These are phyloP conservation scores for Diaporthe capsici DNA, from an alignment of 2,329 filamentous ascomycete species.

Conservation along the genomic window DNA sequence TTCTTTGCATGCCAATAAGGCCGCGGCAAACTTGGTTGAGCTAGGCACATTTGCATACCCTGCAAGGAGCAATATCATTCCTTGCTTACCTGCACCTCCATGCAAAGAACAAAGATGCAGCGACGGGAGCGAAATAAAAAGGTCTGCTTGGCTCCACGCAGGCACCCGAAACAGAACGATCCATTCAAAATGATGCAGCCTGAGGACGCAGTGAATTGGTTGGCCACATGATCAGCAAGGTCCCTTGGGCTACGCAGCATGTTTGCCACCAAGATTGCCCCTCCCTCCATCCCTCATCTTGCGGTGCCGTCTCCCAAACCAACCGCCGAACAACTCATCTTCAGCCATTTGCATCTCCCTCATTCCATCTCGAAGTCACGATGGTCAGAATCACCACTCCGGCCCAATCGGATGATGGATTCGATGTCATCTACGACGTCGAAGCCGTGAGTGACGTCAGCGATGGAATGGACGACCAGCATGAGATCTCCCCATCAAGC, in stretches of 20 bases:
- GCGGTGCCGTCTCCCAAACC: not conserved
- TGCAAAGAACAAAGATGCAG: not conserved
- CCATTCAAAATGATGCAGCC: not conserved
- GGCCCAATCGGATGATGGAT: conserved; percentile 31
- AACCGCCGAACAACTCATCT: not conserved
- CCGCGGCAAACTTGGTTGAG: not conserved
- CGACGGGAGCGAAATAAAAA: not conserved
- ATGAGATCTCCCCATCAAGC: not conserved
- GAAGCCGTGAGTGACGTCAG: conserved; percentile 37
- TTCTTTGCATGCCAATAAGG: not conserved
- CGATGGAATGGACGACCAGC: not conserved
- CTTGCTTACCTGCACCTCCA: not conserved
- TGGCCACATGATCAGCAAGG: not conserved
- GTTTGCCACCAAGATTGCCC: conserved; percentile 5
- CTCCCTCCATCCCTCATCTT: not conserved
- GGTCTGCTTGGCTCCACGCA: not conserved
- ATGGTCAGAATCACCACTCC: conserved; percentile 27
- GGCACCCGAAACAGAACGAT: not conserved
- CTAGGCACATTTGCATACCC: too few species aligned
- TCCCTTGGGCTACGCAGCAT: not conserved
- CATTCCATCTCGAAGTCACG: not conserved
- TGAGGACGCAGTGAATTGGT: not conserved
- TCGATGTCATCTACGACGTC: conserved; percentile 30
- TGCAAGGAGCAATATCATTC: not conserved
- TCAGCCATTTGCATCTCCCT: not conserved